Conservation (phyloP, 75 land plant species). For the Azolla pinnata region DNA sequence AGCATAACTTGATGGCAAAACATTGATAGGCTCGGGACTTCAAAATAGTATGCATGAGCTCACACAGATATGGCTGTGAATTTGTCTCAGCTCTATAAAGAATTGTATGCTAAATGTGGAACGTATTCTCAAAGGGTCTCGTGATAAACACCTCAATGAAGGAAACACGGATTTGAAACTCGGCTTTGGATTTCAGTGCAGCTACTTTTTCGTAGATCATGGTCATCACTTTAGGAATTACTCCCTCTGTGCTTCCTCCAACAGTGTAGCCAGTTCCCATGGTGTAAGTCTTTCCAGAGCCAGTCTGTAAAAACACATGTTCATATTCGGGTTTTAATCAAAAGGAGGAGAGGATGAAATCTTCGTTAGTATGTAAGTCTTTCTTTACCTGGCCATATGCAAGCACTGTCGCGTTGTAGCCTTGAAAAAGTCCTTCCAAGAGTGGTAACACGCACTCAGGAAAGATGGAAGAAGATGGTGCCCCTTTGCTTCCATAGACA, state of each 20-base stretch:
- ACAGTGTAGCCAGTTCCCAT: slow-evolving; percentile 97
- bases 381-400: slow-evolving; percentile 92
- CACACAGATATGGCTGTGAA: too few relatives aligned
- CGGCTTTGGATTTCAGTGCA: slow-evolving; percentile 42
- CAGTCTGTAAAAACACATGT: slow-evolving; percentile 45
- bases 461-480: slow-evolving; percentile 45
- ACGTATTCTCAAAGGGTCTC: too few relatives aligned
- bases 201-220: slow-evolving; percentile 62
- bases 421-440: slow-evolving; percentile 80
- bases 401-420: slow-evolving; percentile 95
- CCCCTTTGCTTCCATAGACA: slow-evolving; percentile 57
- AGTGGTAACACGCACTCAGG: slow-evolving; percentile 81
- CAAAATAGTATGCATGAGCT: too few relatives aligned
- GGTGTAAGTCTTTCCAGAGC: slow-evolving; percentile 96
- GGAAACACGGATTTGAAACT: slow-evolving; percentile 81
- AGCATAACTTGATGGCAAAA: too few relatives aligned
- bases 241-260: slow-evolving; percentile 53
- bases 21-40: too few relatives aligned
- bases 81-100: too few relatives aligned
- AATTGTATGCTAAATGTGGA: too few relatives aligned
- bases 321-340: neutral
- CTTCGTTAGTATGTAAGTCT: neutral
- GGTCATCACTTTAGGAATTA: slow-evolving; percentile 88
- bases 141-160: slow-evolving; percentile 76
- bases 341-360: neutral